Conservation (phyloP, 495 filamentous ascomycete species). For the Pyronema domesticum region DNA sequence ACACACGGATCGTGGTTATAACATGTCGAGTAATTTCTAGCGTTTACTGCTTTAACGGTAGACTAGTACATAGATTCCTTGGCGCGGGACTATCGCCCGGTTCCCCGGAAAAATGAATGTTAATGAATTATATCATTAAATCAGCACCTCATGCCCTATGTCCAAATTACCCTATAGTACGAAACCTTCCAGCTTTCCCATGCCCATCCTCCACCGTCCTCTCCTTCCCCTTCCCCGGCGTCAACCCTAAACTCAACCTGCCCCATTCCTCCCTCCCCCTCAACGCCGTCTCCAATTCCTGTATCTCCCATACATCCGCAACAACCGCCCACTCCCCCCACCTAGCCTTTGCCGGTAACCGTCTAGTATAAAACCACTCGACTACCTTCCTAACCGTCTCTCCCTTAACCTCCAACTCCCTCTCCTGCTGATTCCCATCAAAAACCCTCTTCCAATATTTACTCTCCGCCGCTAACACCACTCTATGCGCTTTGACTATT, state of each 20-base stretch:
- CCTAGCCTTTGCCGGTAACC: constrained; percentile 52
- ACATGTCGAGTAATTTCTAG: no score
- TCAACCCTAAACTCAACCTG: constrained; percentile 28
- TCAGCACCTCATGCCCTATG: no score
- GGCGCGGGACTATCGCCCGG: no score
- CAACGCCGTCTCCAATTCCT: constrained; percentile 44
- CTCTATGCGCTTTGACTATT: constrained; percentile 5
- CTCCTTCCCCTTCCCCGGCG: not conserved
- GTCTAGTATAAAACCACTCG: constrained; percentile 28
- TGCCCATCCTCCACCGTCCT: no score
- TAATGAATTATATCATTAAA: no score
- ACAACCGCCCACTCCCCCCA: constrained; percentile 64
- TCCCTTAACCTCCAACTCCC: not conserved
- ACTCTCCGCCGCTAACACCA: constrained; percentile 5
- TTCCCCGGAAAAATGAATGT: no score
- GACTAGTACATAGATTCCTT: no score
- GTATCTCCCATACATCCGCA: constrained; percentile 37
- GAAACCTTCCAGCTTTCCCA: no score
- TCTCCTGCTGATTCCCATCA: not conserved
- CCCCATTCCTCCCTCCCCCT: constrained; percentile 41
- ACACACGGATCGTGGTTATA: no score
- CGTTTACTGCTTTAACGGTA: no score
- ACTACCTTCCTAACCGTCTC: not conserved
- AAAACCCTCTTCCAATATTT: constrained; percentile 7
- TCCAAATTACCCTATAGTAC: no score